Evolutionary conservation across 352 stramenopile genomes (phyloP), one percentile per base, ranked within the genome.

Genomic region (Peronospora destructor): DNA sequence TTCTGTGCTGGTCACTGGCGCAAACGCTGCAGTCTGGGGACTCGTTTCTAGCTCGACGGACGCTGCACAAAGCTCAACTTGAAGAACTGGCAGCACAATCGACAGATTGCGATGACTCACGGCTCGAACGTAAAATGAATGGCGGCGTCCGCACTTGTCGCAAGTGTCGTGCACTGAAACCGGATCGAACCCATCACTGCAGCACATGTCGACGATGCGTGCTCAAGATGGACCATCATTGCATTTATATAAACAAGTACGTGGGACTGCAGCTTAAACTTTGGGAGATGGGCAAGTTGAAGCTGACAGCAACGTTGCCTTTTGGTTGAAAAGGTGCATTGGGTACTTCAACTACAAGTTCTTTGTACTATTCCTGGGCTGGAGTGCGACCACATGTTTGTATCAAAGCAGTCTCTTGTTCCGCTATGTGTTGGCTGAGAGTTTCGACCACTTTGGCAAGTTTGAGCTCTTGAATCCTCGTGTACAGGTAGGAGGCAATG

Each of bases 301-400:
- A 56, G 34, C 33, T 56, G 28, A 51, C 38, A 23, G 12, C n/a
- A 39, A 45, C 7, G 33, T 37, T 37, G 12, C 33, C n/a, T 37
- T 32, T 11, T 25, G 8, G 26, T 16, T 40, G 21, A 21, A 32
- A 45, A 91, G 80, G 39, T 92, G 83, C 59, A 91, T 94, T 53
- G 83, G 83, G 8, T 88, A 84, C 58, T 79, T 84, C 61, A 94
- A 94, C 65, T 94, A 94, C 75, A 94, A 94, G 66, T 91, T 84
- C 53, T 94, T 94, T 49, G 54, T 94, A 39, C 71, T 81, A 41
- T 94, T 94, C 54, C 68, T 94, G 23, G 76, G 68, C 25, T 94
- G 80, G 80, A 87, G 76, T 39, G 50, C 79, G 0, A 43, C 59
- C 2, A 74, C 78, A 13, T 91, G 83, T 53, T 68, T 91, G 39